Conservation (phyloP, 2,329 filamentous ascomycete species). For the Fusarium acutatum region DNA sequence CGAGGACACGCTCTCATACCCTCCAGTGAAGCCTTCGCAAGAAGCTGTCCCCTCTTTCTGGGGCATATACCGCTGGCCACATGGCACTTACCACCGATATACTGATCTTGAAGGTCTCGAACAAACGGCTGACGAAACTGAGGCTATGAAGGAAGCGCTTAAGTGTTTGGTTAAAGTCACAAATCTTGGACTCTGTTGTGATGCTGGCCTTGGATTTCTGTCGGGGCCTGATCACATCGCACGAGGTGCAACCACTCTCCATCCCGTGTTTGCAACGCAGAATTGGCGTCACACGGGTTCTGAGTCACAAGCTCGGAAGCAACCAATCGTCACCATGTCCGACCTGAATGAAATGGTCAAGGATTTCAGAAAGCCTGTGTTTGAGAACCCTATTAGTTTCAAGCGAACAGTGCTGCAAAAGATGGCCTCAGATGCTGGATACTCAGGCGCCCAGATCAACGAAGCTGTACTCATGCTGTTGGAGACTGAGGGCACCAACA, state of each 20-base stretch:
- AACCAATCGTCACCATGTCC: conserved; percentile 33
- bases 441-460: conserved; percentile 39
- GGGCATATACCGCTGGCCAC: conserved; percentile 73
- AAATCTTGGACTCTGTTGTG: conserved; percentile 73
- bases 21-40: conserved; percentile 65
- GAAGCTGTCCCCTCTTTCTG: conserved; percentile 66
- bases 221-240: conserved; percentile 66
- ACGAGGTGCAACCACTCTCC: conserved; percentile 50
- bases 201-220: conserved; percentile 74
- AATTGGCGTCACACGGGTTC: conserved; percentile 36
- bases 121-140: conserved; percentile 69
- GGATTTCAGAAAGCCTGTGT: conserved; percentile 33
- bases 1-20: conserved; percentile 58
- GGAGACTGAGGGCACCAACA: conserved; percentile 45
- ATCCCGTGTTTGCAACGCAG: conserved; percentile 48
- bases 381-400: conserved; percentile 41
- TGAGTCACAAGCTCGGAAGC: conserved; percentile 14
- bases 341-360: conserved; percentile 38
- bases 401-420: conserved; percentile 46
- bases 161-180: conserved; percentile 62
- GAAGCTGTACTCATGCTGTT: conserved; percentile 49
- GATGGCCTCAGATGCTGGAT: conserved; percentile 52
- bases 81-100: conserved; percentile 66
- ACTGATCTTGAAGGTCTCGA: conserved; percentile 67
- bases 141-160: conserved; percentile 69